These are phyloP conservation scores for Picocystis sp. DNA, from an alignment of 163 green algal genomes.

Conservation along the genomic window DNA sequence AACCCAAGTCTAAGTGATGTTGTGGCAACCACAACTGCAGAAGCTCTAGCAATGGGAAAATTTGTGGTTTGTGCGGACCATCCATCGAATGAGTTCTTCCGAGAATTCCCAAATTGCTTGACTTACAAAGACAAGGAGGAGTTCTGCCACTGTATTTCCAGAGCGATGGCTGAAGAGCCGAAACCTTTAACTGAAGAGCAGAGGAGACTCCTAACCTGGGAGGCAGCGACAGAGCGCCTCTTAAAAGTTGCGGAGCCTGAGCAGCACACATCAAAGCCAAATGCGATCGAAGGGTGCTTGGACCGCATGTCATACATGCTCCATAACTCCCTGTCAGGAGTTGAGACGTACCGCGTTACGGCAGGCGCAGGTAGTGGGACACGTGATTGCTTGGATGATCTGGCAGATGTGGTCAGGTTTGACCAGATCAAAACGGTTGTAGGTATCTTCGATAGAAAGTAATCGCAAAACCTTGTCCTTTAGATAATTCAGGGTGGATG, in stretches of 20 bases:
- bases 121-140: slow-evolving; percentile 41
- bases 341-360: too few relatives aligned
- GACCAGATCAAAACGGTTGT: too few relatives aligned
- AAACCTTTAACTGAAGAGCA: background rate
- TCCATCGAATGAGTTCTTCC: slow-evolving; percentile 88
- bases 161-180: background rate
- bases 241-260: background rate
- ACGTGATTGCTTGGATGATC: too few relatives aligned
- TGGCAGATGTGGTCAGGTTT: too few relatives aligned
- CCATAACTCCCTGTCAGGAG: too few relatives aligned
- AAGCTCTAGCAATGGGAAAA: slow-evolving; percentile 96
- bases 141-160: slow-evolving; percentile 1
- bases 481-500: too few relatives aligned
- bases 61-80: slow-evolving; percentile 82
- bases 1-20: slow-evolving; percentile 76
- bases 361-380: too few relatives aligned
- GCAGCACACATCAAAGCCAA: too few relatives aligned
- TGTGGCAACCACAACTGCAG: slow-evolving; percentile 89
- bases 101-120: slow-evolving; percentile 83
- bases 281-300: too few relatives aligned
- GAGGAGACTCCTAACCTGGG: slow-evolving; percentile 4
- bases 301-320: too few relatives aligned
- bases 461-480: too few relatives aligned
- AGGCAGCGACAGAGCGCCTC: slow-evolving; percentile 5
- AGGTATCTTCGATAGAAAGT: too few relatives aligned